phyloP scores from a whole-genome alignment of 805 yeast species.

The Cyberlindnera suaveolens region DNA sequence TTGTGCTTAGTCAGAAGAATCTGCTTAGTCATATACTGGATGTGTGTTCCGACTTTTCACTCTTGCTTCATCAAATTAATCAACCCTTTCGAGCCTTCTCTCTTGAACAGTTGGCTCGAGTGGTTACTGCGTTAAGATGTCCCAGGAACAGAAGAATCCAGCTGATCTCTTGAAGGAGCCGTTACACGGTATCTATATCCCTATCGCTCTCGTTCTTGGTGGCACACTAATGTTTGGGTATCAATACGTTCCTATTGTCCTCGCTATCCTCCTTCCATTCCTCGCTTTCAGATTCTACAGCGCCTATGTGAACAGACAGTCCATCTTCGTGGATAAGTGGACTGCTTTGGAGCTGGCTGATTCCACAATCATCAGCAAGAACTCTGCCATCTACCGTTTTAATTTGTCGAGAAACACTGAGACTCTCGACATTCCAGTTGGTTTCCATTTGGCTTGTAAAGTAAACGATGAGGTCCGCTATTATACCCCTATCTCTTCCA shows the following conservation, averaged over 20 bases:
- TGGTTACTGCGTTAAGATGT: constrained; percentile 4
- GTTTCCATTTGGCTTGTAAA: constrained; percentile 65
- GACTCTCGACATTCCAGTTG: constrained; percentile 60
- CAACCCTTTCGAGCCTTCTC: background rate
- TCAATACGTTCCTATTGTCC: constrained; percentile 41
- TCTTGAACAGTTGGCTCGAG: background rate
- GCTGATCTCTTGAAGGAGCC: constrained; percentile 60
- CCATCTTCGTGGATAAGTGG: constrained; percentile 50
- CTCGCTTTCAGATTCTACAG: constrained; percentile 28
- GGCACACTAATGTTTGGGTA: constrained; percentile 43
- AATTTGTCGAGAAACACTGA: constrained; percentile 56
- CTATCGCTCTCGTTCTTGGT: constrained; percentile 49
- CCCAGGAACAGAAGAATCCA: constrained; percentile 28
- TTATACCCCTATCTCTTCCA: constrained; percentile 72
- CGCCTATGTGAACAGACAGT: constrained; percentile 34
- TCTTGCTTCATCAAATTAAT: no score
- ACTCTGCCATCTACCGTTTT: constrained; percentile 70
- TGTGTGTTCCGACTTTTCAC: no score
- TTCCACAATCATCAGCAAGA: constrained; percentile 64
- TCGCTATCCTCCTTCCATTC: constrained; percentile 33
- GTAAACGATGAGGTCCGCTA: constrained; percentile 45
- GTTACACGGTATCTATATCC: constrained; percentile 71
- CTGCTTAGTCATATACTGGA: no score
- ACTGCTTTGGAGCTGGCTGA: constrained; percentile 63
- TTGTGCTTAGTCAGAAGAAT: no score